A percentile compares a stretch with the other conserved stretches of the same genome.
These are phyloP conservation scores for Trypanosoma melophagium DNA, from an alignment of 208 protist species.

Conservation along the genomic window DNA sequence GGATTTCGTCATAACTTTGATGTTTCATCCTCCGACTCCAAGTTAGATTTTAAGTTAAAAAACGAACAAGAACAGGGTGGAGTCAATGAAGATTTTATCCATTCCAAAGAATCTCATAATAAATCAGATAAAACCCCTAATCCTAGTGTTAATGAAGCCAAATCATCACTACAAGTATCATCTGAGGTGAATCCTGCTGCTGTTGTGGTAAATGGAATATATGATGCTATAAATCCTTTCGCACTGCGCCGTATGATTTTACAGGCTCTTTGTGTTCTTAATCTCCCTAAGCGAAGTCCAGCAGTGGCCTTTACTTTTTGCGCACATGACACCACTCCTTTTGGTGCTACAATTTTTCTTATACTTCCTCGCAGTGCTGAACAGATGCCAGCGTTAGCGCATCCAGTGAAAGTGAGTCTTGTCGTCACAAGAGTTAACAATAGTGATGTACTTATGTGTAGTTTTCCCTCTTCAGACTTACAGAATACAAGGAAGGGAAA, in stretches of 20 bases:
- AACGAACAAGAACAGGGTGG: not conserved
- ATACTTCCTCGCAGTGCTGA: slow-evolving; percentile 32
- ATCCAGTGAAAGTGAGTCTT: slow-evolving; percentile 27
- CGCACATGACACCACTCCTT: slow-evolving; percentile 19
- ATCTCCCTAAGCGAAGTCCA: slow-evolving; percentile 36
- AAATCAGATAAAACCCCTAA: too few relatives aligned
- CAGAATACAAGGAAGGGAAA: not conserved
- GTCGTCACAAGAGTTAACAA: not conserved
- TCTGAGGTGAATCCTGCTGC: not conserved
- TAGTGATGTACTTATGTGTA: not conserved
- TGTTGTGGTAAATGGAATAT: not conserved
- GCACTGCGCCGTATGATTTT: slow-evolving; percentile 28
- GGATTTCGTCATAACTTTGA: slow-evolving; percentile 29
- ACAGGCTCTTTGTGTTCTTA: slow-evolving; percentile 37
- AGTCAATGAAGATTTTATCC: not conserved
- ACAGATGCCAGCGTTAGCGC: not conserved
- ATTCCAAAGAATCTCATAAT: not conserved
- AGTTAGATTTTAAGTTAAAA: not conserved
- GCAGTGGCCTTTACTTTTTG: slow-evolving; percentile 31
- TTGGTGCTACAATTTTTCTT: slow-evolving; percentile 24
- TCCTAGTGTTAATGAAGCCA: too few relatives aligned
- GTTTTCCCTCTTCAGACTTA: too few relatives aligned
- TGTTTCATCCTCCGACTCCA: not conserved
- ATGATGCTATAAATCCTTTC: slow-evolving; percentile 9
- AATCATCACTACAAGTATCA: not conserved